Percentiles rank a stretch among this genome's conserved stretches.
Conservation (phyloP, 2,329 filamentous ascomycete species). For the Fusarium algeriense region DNA sequence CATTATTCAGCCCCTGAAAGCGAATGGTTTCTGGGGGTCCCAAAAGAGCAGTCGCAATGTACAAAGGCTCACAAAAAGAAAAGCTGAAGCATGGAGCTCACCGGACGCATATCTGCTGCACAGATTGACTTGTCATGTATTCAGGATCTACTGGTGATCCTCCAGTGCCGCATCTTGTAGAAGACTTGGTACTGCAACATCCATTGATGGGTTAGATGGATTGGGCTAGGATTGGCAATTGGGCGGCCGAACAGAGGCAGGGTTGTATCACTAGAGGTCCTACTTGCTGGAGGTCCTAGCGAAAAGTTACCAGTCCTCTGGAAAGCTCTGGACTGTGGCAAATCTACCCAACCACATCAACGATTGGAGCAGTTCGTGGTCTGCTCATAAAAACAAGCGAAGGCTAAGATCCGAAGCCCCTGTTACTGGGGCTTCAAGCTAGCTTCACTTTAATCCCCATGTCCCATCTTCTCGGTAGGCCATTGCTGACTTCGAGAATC, state of each 20-base stretch:
- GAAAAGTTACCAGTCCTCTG: constrained; percentile 42
- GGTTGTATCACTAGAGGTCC: constrained; percentile 30
- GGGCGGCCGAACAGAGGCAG: constrained; percentile 31
- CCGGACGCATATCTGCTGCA: not conserved
- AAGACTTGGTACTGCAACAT: constrained; percentile 2
- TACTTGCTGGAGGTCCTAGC: constrained; percentile 35
- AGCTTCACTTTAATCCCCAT: constrained; percentile 23
- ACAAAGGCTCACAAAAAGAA: not conserved
- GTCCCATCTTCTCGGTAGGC: constrained; percentile 10
- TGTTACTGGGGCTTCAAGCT: constrained; percentile 25
- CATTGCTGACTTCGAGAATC: constrained; percentile 1
- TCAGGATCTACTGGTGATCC: not conserved
- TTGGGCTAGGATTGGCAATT: constrained; percentile 9
- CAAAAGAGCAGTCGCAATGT: not conserved
- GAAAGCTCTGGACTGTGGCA: constrained; percentile 39
- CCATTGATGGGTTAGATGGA: not conserved
- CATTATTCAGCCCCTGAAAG: constrained; percentile 6
- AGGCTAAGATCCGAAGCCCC: constrained; percentile 30
- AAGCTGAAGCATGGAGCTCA: not conserved
- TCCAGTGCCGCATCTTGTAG: constrained; percentile 12
- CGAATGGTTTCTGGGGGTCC: not conserved
- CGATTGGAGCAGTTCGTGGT: constrained; percentile 16
- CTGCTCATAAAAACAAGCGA: constrained; percentile 15
- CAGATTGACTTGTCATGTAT: not conserved
- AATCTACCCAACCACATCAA: constrained; percentile 27